Evolutionary conservation across 1,139 yeast species (phyloP).

Genomic region (Yamadazyma spencermartinsiae): DNA sequence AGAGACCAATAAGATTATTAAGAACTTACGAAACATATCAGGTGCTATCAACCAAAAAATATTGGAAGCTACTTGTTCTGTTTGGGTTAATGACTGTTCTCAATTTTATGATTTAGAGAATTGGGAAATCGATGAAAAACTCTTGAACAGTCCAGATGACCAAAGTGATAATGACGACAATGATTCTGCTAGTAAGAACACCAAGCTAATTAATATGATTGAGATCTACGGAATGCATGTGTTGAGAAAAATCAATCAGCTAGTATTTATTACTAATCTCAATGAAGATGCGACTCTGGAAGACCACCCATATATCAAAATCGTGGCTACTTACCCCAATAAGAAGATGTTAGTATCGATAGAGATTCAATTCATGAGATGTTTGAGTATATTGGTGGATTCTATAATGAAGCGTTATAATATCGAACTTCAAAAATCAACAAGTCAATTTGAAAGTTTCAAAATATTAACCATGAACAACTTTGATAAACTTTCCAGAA

Average conservation of each 20-base stretch:
- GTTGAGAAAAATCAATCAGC: constrained; percentile 28
- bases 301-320: constrained; percentile 19
- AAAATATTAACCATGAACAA: constrained; percentile 50
- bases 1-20: constrained; percentile 41
- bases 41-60: constrained; percentile 38
- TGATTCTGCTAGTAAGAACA: constrained; percentile 24
- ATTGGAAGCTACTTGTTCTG: constrained; percentile 46
- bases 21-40: constrained; percentile 35
- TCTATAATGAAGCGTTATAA: constrained; percentile 45
- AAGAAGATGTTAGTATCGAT: constrained; percentile 43
- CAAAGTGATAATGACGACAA: constrained; percentile 6
- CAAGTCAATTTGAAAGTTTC: constrained; percentile 25
- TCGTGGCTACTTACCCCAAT: constrained; percentile 40
- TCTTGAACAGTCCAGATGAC: constrained; percentile 6
- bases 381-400: constrained; percentile 43
- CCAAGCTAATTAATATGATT: constrained; percentile 37
- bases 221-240: constrained; percentile 41
- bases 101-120: constrained; percentile 47
- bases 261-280: constrained; percentile 25
- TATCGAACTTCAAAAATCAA: constrained; percentile 26
- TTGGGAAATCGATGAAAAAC: constrained; percentile 35
- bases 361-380: constrained; percentile 50
- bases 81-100: constrained; percentile 50
- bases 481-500: constrained; percentile 38
- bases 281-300: constrained; percentile 8